Evolutionary conservation across 345 rosid genomes (phyloP), one percentile per base, ranked within the genome.

Genomic region (Barbarea vulgaris): DNA sequence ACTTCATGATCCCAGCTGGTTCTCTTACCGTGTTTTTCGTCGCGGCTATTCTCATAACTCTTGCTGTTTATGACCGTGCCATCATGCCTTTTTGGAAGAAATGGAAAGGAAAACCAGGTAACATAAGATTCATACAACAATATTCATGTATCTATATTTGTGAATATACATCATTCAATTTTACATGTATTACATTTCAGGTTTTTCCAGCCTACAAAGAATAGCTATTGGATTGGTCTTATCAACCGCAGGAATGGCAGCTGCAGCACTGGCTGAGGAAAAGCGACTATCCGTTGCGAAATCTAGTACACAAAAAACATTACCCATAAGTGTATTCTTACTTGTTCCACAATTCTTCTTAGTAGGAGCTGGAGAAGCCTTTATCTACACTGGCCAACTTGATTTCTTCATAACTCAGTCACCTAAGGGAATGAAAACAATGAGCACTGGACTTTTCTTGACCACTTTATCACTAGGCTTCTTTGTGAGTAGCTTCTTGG

Each of bases 391-490:
- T 1, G 91, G 94, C 27, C 90, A 87, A 62, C 94, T 89, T 21
- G 94, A 84, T 64, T 87, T 89, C 82, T 89, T 89, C 85, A 84
- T 87, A 15, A 84, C 88, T 9, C 88, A 85, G 59, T 85, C 89
- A 0, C 94, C 91, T 1, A 84, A 85, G 56, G 88, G 88, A 44
- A 84, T 87, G 91, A 89, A 89, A 78, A 80, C 91, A 31, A 84
- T 89, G 88, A 87, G 91, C 80, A 87, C 91, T 1, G 87, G 91
- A 37, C 76, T 89, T 46, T 85, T 89, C 82, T 84, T 87, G 34
- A 82, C 86, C 27, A 87, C 94, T 8, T 65, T 89, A 24, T 84
- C 91, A 24, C 82, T 89, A 1, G 91, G 91, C 11, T 87, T 83
- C 83, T 89, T 89, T 52, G 72, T 89, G 50, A 89, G 94, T 48